phyloP scores from a whole-genome alignment of 2,329 filamentous ascomycete species.

The Aspergillus quadricinctus region DNA sequence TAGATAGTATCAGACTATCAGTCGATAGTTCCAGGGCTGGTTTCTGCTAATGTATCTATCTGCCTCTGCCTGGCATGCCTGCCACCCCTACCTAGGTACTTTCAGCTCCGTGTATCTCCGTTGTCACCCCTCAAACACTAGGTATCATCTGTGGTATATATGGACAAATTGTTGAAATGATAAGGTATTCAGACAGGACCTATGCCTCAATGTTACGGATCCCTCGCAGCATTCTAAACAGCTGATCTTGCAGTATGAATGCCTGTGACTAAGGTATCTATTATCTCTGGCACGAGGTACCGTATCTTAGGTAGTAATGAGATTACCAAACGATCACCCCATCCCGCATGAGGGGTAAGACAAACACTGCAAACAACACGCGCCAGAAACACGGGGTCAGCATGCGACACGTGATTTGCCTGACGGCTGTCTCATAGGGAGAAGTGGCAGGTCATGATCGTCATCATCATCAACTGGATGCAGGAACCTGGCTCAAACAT shows the following conservation, averaged over 20 bases:
- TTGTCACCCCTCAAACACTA: not conserved
- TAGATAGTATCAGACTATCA: too few relatives aligned
- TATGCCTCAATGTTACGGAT: not conserved
- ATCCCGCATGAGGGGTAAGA: constrained; percentile 15
- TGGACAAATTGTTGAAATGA: too few relatives aligned
- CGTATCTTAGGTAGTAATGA: not conserved
- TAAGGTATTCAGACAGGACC: not conserved
- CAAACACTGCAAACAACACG: constrained; percentile 9
- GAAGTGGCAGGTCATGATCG: not conserved
- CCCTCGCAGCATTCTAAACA: not conserved
- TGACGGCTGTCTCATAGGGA: constrained; percentile 1
- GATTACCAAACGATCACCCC: not conserved
- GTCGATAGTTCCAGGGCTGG: not conserved
- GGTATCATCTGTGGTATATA: not conserved
- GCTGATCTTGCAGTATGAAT: not conserved
- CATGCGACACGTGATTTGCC: constrained; percentile 9
- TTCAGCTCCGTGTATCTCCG: not conserved
- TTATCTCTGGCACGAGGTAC: not conserved
- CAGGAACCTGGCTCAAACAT: not conserved
- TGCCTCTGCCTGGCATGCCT: too few relatives aligned
- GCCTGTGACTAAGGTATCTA: too few relatives aligned
- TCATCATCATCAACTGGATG: not conserved
- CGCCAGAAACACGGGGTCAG: constrained; percentile 5
- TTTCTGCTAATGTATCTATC: not conserved
- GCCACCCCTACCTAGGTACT: too few relatives aligned